phyloP scores from a whole-genome alignment of 2,329 filamentous ascomycete genomes.

The Alternaria solani region DNA sequence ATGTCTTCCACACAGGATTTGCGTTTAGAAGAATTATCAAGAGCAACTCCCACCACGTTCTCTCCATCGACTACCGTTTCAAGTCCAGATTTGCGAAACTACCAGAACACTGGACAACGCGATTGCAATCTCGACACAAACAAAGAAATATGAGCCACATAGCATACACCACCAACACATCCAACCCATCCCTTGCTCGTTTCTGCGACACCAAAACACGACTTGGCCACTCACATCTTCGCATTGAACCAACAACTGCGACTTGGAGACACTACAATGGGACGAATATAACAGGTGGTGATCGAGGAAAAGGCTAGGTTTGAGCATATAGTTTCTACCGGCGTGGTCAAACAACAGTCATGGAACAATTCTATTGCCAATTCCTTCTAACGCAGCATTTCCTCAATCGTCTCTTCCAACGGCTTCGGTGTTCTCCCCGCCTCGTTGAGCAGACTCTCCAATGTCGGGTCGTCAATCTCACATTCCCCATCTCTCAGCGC shows the following conservation, averaged over 20 bases:
- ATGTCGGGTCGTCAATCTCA: slow-evolving; percentile 51
- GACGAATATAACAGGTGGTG: neutral
- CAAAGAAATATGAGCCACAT: neutral
- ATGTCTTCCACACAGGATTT: neutral
- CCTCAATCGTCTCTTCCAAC: slow-evolving; percentile 51
- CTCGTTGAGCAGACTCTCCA: slow-evolving; percentile 51
- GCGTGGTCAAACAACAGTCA: neutral
- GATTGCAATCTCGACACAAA: neutral
- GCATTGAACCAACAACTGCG: neutral
- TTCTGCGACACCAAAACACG: neutral
- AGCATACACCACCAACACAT: neutral
- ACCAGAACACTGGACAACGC: neutral
- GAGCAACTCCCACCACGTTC: neutral
- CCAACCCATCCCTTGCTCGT: neutral
- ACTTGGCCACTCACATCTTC: neutral
- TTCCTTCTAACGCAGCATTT: slow-evolving; percentile 47
- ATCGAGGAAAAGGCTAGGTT: neutral
- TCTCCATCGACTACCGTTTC: neutral
- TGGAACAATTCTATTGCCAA: neutral
- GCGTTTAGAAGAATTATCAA: neutral
- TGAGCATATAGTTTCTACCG: neutral
- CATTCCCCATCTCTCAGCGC: slow-evolving; percentile 55
- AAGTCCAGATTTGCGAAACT: neutral
- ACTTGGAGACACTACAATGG: neutral
- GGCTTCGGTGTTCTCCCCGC: slow-evolving; percentile 48